Evolutionary conservation across 495 filamentous ascomycete species (phyloP).

Genomic region (Penicillium salamii): DNA sequence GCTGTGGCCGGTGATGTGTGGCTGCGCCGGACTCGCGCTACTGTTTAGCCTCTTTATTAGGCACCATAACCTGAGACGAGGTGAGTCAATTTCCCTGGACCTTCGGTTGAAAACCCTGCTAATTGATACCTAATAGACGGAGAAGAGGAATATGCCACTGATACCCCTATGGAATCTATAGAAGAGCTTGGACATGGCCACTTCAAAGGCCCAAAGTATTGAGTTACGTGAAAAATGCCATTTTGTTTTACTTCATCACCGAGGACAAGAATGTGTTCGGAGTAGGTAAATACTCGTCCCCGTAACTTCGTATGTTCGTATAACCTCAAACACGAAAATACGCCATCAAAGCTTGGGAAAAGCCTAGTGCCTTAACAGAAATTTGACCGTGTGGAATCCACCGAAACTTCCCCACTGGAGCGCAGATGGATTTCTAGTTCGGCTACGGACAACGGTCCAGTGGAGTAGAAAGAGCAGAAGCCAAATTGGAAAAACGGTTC

Average conservation of each 20-base stretch:
- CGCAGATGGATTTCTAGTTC: not conserved
- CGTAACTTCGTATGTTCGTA: too few relatives aligned
- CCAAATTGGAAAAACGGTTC: not conserved
- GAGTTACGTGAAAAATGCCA: not conserved
- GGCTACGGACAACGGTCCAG: not conserved
- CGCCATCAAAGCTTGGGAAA: not conserved
- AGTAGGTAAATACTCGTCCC: too few relatives aligned
- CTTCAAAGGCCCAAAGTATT: not conserved
- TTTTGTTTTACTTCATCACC: not conserved
- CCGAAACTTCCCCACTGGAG: too few relatives aligned
- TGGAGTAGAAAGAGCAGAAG: not conserved
- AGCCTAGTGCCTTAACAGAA: not conserved
- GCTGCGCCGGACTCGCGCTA: slow-evolving; percentile 2
- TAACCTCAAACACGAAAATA: too few relatives aligned
- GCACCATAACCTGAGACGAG: not conserved
- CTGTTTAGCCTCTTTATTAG: slow-evolving; percentile 12
- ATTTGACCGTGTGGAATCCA: too few relatives aligned
- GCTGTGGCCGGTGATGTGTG: slow-evolving; percentile 37
- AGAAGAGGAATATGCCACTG: not conserved
- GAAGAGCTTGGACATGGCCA: not conserved
- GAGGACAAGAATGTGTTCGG: too few relatives aligned
- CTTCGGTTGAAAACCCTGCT: not conserved
- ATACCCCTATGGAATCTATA: not conserved
- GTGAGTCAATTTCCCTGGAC: not conserved
- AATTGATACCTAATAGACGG: not conserved